Base-by-base conservation (phyloP, 495 filamentous ascomycete species). In the Parachaetomium inaequale region DNA sequence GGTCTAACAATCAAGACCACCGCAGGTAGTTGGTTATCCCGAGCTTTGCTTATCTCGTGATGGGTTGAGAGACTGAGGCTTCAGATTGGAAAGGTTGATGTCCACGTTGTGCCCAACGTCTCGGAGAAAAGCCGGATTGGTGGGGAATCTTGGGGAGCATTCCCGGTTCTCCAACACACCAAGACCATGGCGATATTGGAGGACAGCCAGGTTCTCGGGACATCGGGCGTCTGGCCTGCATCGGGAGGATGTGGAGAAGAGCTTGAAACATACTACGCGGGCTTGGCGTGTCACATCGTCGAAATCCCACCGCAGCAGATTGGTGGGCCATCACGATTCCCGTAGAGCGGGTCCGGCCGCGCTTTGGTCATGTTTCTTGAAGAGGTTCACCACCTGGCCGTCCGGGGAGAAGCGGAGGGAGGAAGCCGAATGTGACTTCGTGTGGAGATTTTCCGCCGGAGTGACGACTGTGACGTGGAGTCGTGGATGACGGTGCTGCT, bases 271-370 rank as follows among this genome's bases (percentile, higher is more conserved):
- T n/a, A 7, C 15, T 6, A 28, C n/a, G 28, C 12, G 15, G 43
- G 4, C 56, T 59, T 59, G 56, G 56, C 56, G 21, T 50, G 56
- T 59, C 56, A 28, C 56, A 59, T 50, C 43, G 56, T 31, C 8
- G 6, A 25, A 36, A 59, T 50, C 7, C 31, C 1, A 49, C 29
- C 43, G 7, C 3, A 26, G 43, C 43, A 25, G 7, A 38, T 49
- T 26, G 31, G 45, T 26, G 45, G 43, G 29, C 21, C 21, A 38
- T 19, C 15, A 43, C 8, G 10, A 38, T n/a, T n/a, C 7, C n/a
- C n/a, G 8, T 54, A 36, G 31, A 38, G 17, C 6, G 46, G 46
- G 8, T 29, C 3, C 25, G 46, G 23, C 12, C 28, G 23, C 3
- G 40, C 11, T 23, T 49, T 49, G 23, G 46, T 46, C 2, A 11